Percentiles rank a stretch among this genome's conserved stretches.
Conservation (phyloP, 345 rosid species). For the Durio zibethinus region DNA sequence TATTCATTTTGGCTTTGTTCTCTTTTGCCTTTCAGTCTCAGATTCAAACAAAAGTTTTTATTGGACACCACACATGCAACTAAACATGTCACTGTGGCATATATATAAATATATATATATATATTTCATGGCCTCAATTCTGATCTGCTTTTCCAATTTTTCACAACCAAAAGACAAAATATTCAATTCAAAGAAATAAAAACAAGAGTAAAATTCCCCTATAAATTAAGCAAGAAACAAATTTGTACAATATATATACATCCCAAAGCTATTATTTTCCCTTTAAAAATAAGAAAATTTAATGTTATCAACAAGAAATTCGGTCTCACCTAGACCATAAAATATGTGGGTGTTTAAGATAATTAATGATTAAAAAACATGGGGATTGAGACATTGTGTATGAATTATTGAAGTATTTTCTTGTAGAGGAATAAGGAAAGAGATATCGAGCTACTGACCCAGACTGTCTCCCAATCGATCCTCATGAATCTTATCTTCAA, state of each 20-base stretch:
- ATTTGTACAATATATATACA: neutral
- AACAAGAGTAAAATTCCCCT: neutral
- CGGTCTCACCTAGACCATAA: neutral
- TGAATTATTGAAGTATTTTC: neutral
- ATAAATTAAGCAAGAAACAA: too few relatives aligned
- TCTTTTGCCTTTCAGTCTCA: neutral
- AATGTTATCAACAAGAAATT: neutral
- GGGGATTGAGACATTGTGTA: neutral
- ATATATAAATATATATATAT: too few relatives aligned
- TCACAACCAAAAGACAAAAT: neutral
- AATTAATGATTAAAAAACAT: neutral
- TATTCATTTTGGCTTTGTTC: neutral
- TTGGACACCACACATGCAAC: neutral
- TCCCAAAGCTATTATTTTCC: neutral
- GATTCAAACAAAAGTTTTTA: neutral
- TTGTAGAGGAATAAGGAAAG: neutral
- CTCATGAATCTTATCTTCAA: slow-evolving; percentile 26
- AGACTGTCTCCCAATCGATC: slow-evolving; percentile 18
- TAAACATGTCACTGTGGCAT: neutral
- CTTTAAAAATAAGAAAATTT: neutral
- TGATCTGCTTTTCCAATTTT: neutral
- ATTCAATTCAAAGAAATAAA: neutral
- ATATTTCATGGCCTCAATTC: neutral
- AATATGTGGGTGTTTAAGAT: neutral
- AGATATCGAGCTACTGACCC: slow-evolving; percentile 13